Evolutionary conservation across 2,329 filamentous ascomycete genomes (phyloP).

Genomic region (Ceratocystis destructans): DNA sequence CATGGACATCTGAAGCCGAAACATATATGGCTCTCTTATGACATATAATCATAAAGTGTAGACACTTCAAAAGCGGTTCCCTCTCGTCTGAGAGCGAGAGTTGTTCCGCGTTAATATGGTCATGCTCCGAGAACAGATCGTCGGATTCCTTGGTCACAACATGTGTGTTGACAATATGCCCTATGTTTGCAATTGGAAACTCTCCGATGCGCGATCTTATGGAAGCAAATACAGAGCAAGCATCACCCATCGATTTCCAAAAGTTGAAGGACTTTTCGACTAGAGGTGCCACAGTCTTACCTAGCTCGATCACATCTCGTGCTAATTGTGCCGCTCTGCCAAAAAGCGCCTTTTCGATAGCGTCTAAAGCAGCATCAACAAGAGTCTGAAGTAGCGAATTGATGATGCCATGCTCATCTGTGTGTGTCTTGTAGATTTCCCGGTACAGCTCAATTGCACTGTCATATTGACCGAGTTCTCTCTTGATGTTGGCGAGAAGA

Average conservation of each 20-base stretch:
- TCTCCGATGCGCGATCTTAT: slow-evolving; percentile 51
- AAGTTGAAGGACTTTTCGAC: slow-evolving; percentile 72
- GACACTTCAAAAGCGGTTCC: slow-evolving; percentile 41
- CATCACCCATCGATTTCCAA: slow-evolving; percentile 86
- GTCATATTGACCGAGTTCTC: slow-evolving; percentile 82
- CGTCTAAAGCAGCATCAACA: slow-evolving; percentile 65
- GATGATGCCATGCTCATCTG: slow-evolving; percentile 69
- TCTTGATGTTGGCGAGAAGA: slow-evolving; percentile 88
- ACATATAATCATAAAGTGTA: slow-evolving; percentile 64
- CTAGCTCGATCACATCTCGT: slow-evolving; percentile 53
- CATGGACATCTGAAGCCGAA: slow-evolving; percentile 61
- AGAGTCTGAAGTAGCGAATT: slow-evolving; percentile 81
- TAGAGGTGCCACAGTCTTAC: slow-evolving; percentile 44
- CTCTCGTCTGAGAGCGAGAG: slow-evolving; percentile 24
- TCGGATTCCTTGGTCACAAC: slow-evolving; percentile 37
- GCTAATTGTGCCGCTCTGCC: slow-evolving; percentile 67
- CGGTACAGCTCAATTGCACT: slow-evolving; percentile 66
- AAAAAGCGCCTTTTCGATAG: slow-evolving; percentile 70
- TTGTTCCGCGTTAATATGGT: slow-evolving; percentile 42
- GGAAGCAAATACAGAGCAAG: slow-evolving; percentile 69
- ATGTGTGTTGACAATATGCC: slow-evolving; percentile 41
- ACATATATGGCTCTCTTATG: slow-evolving; percentile 75
- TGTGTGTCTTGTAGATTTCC: slow-evolving; percentile 52
- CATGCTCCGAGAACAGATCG: slow-evolving; percentile 46
- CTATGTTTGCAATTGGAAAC: slow-evolving; percentile 47